Evolutionary conservation across 257 asterid species (phyloP).

Genomic region (Nicotiana benthamiana): DNA sequence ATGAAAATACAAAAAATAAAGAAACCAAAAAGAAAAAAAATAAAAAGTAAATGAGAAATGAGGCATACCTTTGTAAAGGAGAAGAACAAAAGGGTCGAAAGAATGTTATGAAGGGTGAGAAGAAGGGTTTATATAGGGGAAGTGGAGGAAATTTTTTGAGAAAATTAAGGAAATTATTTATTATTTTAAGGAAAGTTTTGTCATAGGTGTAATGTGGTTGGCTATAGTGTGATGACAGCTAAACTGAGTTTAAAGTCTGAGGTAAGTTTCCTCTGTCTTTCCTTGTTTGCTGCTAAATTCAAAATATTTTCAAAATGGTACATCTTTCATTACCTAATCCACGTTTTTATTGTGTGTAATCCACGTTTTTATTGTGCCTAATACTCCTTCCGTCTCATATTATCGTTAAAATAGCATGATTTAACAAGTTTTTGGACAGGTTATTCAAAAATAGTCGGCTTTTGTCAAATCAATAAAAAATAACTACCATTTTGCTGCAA

Average conservation of each 20-base stretch:
- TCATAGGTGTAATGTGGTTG: background rate
- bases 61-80: background rate
- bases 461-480: no score
- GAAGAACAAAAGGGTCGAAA: background rate
- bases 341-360: background rate
- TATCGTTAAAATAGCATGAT: no score
- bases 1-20: background rate
- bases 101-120: background rate
- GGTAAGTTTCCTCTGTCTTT: background rate
- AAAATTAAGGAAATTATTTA: background rate
- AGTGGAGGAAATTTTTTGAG: background rate
- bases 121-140: background rate
- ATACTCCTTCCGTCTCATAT: no score
- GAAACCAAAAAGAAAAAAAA: background rate
- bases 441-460: no score
- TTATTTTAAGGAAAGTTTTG: background rate
- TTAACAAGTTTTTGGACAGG: no score
- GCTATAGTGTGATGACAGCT: background rate
- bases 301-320: background rate
- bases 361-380: no score
- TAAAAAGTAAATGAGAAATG: background rate
- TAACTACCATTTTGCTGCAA: no score
- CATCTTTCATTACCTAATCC: background rate
- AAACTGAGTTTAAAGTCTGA: background rate
- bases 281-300: background rate